Evolutionary conservation across 495 filamentous ascomycete species (phyloP).

Genomic region (Cercophora samala): DNA sequence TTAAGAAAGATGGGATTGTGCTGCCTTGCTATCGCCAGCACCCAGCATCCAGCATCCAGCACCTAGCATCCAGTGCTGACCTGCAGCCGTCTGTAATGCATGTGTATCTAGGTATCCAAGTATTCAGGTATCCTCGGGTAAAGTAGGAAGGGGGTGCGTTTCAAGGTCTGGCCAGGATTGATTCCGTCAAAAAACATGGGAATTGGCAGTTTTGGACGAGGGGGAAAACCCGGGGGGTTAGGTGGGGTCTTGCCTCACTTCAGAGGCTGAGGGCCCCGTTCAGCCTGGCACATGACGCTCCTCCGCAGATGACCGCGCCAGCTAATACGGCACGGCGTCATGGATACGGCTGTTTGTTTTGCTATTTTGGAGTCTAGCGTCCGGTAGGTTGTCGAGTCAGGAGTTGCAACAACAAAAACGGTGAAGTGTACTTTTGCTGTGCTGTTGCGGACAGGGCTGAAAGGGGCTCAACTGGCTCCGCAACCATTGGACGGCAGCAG

Average conservation of each 20-base stretch:
- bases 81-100: not conserved
- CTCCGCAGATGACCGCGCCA: slow-evolving; percentile 6
- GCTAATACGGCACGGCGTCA: not conserved
- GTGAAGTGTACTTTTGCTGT: not conserved
- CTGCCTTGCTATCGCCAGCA: not conserved
- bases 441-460: slow-evolving; percentile 14
- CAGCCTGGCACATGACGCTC: slow-evolving; percentile 20
- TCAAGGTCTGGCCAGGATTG: not conserved
- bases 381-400: not conserved
- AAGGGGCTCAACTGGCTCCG: not conserved
- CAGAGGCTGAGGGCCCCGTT: slow-evolving; percentile 12
- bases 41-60: too few species aligned
- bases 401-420: not conserved
- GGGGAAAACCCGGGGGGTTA: too few species aligned
- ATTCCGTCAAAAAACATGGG: too few species aligned
- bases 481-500: slow-evolving; percentile 13
- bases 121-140: slow-evolving; percentile 13
- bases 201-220: too few species aligned
- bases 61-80: too few species aligned
- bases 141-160: slow-evolving; percentile 12
- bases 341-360: not conserved
- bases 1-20: not conserved
- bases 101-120: too few species aligned
- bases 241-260: slow-evolving; percentile 1
- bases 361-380: slow-evolving; percentile 12